These are phyloP conservation scores for Neurospora sublineolata DNA, from an alignment of 495 filamentous ascomycete genomes.

Conservation along the genomic window DNA sequence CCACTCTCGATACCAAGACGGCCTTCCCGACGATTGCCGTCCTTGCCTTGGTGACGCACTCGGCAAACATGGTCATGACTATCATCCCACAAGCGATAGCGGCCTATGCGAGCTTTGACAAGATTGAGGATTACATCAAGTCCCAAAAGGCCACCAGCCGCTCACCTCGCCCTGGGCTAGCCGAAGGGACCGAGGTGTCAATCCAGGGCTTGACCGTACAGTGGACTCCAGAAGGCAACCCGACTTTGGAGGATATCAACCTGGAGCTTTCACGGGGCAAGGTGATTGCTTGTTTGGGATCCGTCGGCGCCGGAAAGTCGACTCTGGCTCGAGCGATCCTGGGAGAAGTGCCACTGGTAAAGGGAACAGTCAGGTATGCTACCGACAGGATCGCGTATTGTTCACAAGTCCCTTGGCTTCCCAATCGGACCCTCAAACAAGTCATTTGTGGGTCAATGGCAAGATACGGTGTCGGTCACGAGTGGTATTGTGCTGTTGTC, in stretches of 20 bases:
- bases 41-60: slow-evolving; percentile 25
- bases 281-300: slow-evolving; percentile 17
- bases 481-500: slow-evolving; percentile 46
- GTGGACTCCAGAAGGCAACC: not conserved
- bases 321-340: slow-evolving; percentile 42
- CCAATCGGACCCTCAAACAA: slow-evolving; percentile 47
- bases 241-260: slow-evolving; percentile 5
- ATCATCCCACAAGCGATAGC: slow-evolving; percentile 24
- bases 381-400: slow-evolving; percentile 23
- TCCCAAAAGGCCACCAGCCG: not conserved
- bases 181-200: not conserved
- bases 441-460: slow-evolving; percentile 19
- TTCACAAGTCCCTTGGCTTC: slow-evolving; percentile 39
- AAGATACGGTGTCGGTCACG: slow-evolving; percentile 33
- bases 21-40: slow-evolving; percentile 30
- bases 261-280: slow-evolving; percentile 4
- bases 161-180: not conserved
- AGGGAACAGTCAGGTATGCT: slow-evolving; percentile 30
- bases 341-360: slow-evolving; percentile 35
- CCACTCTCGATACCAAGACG: slow-evolving; percentile 19
- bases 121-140: slow-evolving; percentile 20
- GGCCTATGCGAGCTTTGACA: slow-evolving; percentile 22
- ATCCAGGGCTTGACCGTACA: slow-evolving; percentile 8
- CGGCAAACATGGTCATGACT: slow-evolving; percentile 34
- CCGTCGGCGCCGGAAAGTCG: slow-evolving; percentile 47